phyloP scores from a whole-genome alignment of 176 grass and related monocot genomes.

The Neostapfia colusana region DNA sequence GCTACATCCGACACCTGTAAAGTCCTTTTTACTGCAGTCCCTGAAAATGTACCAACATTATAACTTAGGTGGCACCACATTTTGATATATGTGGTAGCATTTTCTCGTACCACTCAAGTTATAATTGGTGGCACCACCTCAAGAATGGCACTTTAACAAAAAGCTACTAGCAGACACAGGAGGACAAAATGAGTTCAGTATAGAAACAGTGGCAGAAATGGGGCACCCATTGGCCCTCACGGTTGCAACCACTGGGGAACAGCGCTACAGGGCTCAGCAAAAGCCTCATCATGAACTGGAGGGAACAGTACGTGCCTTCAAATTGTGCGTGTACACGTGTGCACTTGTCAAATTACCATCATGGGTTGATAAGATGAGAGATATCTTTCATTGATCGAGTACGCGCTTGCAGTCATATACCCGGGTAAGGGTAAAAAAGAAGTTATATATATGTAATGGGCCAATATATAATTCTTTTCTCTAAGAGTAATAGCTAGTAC shows the following conservation, averaged over 20 bases:
- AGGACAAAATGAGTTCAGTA: constrained; percentile 22
- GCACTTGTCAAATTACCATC: constrained; percentile 8
- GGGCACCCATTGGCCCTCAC: constrained; percentile 40
- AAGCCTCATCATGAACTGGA: constrained; percentile 16
- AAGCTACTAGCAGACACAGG: constrained; percentile 25
- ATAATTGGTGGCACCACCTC: too few species aligned
- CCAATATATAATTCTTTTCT: constrained; percentile 26
- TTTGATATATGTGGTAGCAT: too few species aligned
- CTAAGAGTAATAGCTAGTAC: too few species aligned
- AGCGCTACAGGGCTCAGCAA: constrained; percentile 34
- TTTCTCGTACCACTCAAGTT: too few species aligned
- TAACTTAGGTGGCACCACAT: neutral
- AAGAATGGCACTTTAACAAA: constrained; percentile 27
- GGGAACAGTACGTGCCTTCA: constrained; percentile 21
- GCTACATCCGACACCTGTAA: neutral
- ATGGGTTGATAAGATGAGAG: neutral
- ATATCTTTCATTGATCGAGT: neutral
- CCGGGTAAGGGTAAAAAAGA: neutral
- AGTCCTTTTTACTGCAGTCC: too few species aligned
- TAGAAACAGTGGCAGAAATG: constrained; percentile 27
- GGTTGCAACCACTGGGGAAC: constrained; percentile 54
- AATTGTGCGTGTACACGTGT: constrained; percentile 6
- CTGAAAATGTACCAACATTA: neutral
- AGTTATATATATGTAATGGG: constrained; percentile 11
- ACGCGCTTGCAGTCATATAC: neutral